These are phyloP conservation scores for Akanthomyces lecanii DNA, from an alignment of 2,329 filamentous ascomycete genomes.

Conservation along the genomic window DNA sequence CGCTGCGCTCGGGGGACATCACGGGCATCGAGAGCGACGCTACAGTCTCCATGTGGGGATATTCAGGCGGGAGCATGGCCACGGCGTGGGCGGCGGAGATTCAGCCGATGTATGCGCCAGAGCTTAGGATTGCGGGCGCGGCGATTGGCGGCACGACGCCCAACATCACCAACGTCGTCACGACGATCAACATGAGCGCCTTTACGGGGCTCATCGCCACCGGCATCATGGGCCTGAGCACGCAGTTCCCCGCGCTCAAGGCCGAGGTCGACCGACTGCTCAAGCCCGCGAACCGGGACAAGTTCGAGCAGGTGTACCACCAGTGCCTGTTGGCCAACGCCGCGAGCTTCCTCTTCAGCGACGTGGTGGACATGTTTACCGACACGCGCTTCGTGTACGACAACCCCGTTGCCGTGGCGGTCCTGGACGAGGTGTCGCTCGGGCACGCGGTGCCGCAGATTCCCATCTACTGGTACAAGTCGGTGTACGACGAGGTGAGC, in stretches of 20 bases:
- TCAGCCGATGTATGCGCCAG: conserved; percentile 25
- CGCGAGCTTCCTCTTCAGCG: conserved; percentile 27
- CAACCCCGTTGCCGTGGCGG: conserved; percentile 23
- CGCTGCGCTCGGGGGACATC: conserved; percentile 25
- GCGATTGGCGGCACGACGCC: conserved; percentile 25
- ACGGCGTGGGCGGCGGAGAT: conserved; percentile 25
- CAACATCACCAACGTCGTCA: conserved; percentile 19
- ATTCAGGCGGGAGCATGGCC: conserved; percentile 25
- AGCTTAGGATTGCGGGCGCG: conserved; percentile 24
- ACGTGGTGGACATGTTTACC: conserved; percentile 40
- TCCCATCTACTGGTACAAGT: conserved; percentile 48
- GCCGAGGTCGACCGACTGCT: conserved; percentile 18
- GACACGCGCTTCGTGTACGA: conserved; percentile 28
- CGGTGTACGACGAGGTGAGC: conserved; percentile 42
- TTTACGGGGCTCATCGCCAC: conserved; percentile 22
- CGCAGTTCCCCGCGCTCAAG: conserved; percentile 21
- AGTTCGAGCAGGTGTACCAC: conserved; percentile 25
- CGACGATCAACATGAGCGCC: conserved; percentile 18
- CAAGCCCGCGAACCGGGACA: conserved; percentile 21
- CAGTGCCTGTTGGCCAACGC: conserved; percentile 26
- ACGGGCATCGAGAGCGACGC: conserved; percentile 32
- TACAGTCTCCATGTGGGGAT: conserved; percentile 41
- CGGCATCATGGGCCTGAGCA: conserved; percentile 22
- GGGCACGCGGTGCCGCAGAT: conserved; percentile 40
- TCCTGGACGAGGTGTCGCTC: conserved; percentile 27